Evolutionary conservation across 2,329 filamentous ascomycete species (phyloP), one percentile per base, ranked within the genome.

Genomic region (Hypoxylon sp.): DNA sequence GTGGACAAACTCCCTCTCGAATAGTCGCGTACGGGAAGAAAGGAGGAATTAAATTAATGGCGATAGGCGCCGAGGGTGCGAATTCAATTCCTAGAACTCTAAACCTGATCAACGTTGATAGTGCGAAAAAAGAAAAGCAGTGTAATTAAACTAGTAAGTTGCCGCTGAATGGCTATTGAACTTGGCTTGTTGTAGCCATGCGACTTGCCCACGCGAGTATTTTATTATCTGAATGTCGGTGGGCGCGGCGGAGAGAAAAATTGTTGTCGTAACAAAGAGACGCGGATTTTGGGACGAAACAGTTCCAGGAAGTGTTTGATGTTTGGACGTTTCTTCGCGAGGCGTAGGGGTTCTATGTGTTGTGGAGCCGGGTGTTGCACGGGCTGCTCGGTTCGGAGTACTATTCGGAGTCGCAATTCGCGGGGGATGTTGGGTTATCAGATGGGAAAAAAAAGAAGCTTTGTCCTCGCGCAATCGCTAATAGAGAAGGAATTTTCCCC

Each of bases 331-430:
- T 67, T 56, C 35, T 44, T 55, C 29, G 37, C 22, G 13, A 61
- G 24, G 26, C 31, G 50, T 57, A 58, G 53, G 61, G 61, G 56
- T 53, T 14, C 39, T 17, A 19, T 35, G 5, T 22, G 5, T 22
- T 53, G 61, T 68, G 65, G 65, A 61, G 51, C 44, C 51, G 42
- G 33, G 17, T 37, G 17, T 44, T 22, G 17, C 17, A 22, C 39
- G 39, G 39, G 44, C 22, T 56, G 52, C 51, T 67, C 63, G 60
- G 67, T 11, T 68, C 65, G 68, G 68, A 63, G 58, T 22, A 48
- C 58, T 47, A 35, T 51, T 70, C 68, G 68, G 62, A 65, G 37
- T 51, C 47, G 35, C 17, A 56, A 50, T 57, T 56, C 22, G 67
- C 55, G 63, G 60, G 68, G 68, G 57, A 31, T 31, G 6, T 31